These are phyloP conservation scores for Stereum hirsutum DNA, from an alignment of 1,284 basidiomycete genomes.

Conservation along the genomic window DNA sequence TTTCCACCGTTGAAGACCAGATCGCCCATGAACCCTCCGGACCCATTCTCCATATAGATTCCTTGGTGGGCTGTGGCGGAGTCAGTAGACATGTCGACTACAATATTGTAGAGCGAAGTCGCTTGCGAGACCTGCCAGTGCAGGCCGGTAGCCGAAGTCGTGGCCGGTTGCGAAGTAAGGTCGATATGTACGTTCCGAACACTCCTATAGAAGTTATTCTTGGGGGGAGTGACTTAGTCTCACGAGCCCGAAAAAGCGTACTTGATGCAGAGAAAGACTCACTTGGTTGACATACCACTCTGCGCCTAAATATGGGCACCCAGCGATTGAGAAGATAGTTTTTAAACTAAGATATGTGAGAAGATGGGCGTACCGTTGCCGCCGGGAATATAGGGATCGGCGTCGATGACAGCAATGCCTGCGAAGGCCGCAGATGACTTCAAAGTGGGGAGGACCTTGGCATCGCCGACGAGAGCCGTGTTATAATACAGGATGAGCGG, in stretches of 20 bases:
- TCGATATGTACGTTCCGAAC: conserved; percentile 55
- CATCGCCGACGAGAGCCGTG: conserved; percentile 59
- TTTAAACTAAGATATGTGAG: no score
- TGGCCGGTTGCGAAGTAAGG: conserved; percentile 35
- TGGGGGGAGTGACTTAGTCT: no score
- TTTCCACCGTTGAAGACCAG: conserved; percentile 52
- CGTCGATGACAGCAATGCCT: conserved; percentile 63
- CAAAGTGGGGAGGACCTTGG: conserved; percentile 48
- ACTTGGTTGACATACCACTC: conserved; percentile 55
- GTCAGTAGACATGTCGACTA: conserved; percentile 51
- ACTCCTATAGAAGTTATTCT: conserved; percentile 51
- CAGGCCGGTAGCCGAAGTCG: conserved; percentile 45
- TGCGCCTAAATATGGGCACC: no score
- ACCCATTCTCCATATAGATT: conserved; percentile 69
- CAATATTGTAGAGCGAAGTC: conserved; percentile 55
- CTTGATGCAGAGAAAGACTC: no score
- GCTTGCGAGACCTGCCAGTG: conserved; percentile 80
- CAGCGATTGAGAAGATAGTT: conserved; percentile 24
- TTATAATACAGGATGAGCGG: conserved; percentile 62
- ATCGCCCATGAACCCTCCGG: no score
- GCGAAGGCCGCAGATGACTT: conserved; percentile 45
- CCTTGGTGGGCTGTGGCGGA: conserved; percentile 52
- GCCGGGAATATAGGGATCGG: conserved; percentile 44
- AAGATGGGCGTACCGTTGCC: no score
- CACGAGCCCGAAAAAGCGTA: no score